Conservation (phyloP, 2,329 filamentous ascomycete species). For the Rasamsonia emersonii region DNA sequence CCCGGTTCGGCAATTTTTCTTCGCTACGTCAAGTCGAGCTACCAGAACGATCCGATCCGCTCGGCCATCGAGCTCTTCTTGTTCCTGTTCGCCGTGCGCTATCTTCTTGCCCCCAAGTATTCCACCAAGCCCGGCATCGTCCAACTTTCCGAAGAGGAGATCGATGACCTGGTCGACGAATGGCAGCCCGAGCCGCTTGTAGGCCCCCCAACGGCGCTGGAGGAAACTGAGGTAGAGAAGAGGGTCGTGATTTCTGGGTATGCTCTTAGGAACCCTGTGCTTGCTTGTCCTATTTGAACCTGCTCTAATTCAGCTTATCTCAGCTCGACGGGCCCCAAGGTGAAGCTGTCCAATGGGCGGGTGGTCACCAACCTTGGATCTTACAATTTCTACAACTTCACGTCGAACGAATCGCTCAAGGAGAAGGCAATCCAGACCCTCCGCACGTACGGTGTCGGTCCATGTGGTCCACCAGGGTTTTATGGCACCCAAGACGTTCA, state of each 20-base stretch:
- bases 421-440: conserved; percentile 92
- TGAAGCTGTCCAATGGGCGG: conserved; percentile 77
- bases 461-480: conserved; percentile 93
- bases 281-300: conserved; percentile 1
- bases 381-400: conserved; percentile 97
- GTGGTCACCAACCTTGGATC: conserved; percentile 90
- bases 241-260: conserved; percentile 83
- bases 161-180: conserved; percentile 92
- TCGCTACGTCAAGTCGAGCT: conserved; percentile 92
- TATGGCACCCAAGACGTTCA: conserved; percentile 98
- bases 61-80: conserved; percentile 89
- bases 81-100: conserved; percentile 90
- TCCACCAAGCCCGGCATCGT: conserved; percentile 88
- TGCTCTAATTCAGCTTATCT: not conserved
- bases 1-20: conserved; percentile 90
- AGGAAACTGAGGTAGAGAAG: conserved; percentile 75
- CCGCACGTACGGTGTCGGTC: conserved; percentile 90
- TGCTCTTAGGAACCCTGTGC: conserved; percentile 11
- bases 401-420: conserved; percentile 82
- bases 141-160: conserved; percentile 86
- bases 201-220: conserved; percentile 60
- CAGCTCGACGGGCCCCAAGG: conserved; percentile 82
- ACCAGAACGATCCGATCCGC: conserved; percentile 92
- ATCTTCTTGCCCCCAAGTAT: conserved; percentile 85
- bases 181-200: conserved; percentile 94